Evolutionary conservation across 495 filamentous ascomycete species (phyloP).

Genomic region (Ramalina intermedia): DNA sequence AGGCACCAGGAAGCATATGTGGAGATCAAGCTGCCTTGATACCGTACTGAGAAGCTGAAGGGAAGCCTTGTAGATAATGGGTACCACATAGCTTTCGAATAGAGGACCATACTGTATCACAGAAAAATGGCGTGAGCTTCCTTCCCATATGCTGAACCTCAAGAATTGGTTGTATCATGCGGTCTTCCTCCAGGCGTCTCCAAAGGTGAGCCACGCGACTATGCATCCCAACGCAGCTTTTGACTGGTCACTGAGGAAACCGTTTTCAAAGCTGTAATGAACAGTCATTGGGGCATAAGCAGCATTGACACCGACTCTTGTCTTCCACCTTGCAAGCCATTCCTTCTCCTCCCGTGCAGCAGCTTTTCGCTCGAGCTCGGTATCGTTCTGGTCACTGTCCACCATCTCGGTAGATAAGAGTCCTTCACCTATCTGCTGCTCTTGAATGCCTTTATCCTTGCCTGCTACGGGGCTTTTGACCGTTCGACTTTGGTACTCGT

Average conservation of each 20-base stretch:
- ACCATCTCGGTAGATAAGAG: constrained; percentile 22
- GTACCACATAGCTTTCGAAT: no score
- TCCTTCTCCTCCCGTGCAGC: constrained; percentile 36
- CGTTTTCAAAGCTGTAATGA: constrained; percentile 70
- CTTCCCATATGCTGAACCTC: neutral
- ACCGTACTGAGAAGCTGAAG: no score
- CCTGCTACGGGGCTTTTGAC: constrained; percentile 26
- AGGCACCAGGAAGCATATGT: no score
- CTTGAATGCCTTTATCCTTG: constrained; percentile 28
- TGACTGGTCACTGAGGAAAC: constrained; percentile 40
- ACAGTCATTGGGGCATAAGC: constrained; percentile 49
- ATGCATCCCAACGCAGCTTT: constrained; percentile 53
- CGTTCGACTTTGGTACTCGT: constrained; percentile 24
- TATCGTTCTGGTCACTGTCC: no score
- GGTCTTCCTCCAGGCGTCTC: constrained; percentile 43
- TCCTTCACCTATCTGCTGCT: constrained; percentile 21
- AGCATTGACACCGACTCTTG: constrained; percentile 25
- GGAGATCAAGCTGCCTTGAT: no score
- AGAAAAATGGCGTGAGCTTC: no score
- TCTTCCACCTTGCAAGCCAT: constrained; percentile 7
- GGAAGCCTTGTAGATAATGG: no score
- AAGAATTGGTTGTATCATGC: constrained; percentile 3
- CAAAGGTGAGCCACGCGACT: constrained; percentile 51
- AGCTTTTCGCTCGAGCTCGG: constrained; percentile 28
- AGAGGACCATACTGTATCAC: no score